A percentile compares a stretch with the other conserved stretches of the same genome.
Conservation (phyloP, 495 filamentous ascomycete genomes). For the Penicillium crystallinum region DNA sequence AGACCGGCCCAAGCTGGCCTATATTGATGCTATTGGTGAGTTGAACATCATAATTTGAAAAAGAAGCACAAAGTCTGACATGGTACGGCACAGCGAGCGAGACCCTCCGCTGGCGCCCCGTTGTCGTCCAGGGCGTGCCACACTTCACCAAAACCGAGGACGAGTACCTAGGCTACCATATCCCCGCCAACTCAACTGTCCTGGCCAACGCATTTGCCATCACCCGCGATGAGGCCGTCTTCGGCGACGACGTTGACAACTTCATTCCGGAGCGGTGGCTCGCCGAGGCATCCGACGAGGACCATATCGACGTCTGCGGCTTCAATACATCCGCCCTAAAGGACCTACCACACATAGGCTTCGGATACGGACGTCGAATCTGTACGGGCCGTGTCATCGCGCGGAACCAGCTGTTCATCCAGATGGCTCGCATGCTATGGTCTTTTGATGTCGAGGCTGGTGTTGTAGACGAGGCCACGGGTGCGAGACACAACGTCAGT, state of each 20-base stretch:
- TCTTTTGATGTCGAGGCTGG: neutral
- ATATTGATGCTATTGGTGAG: constrained; percentile 35
- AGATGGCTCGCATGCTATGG: neutral
- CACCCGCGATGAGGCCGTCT: constrained; percentile 5
- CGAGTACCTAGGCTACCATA: constrained; percentile 10
- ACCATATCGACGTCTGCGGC: neutral
- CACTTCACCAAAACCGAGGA: constrained; percentile 8
- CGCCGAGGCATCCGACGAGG: neutral
- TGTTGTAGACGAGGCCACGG: neutral
- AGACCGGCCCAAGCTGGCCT: constrained; percentile 41
- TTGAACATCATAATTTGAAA: neutral
- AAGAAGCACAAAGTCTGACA: neutral
- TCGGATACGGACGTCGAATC: neutral
- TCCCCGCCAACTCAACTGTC: constrained; percentile 11
- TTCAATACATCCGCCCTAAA: neutral
- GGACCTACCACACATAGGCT: neutral
- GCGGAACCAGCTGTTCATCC: neutral
- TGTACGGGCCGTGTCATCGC: neutral
- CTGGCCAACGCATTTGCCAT: constrained; percentile 10
- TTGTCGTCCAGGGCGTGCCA: constrained; percentile 32
- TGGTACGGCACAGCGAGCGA: constrained; percentile 32
- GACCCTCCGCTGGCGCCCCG: constrained; percentile 48
- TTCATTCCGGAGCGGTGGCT: constrained; percentile 26
- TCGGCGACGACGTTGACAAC: constrained; percentile 8
- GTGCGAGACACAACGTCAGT: neutral